Evolutionary conservation across 1,139 yeast genomes (phyloP), one percentile per base, ranked within the genome.

Genomic region (Zygosaccharomyces pseudobailii): DNA sequence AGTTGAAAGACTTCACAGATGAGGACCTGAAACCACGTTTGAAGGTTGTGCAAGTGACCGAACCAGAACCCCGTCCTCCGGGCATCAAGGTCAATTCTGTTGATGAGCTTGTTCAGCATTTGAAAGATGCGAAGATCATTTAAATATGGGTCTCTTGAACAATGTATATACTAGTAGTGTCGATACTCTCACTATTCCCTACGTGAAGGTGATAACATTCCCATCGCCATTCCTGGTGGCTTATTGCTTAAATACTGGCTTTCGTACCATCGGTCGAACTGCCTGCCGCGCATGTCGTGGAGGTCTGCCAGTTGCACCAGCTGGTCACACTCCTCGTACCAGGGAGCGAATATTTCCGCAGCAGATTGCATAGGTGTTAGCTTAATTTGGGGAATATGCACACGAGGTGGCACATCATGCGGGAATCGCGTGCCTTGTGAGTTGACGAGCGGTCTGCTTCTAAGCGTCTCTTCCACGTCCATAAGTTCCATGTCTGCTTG

Each of bases 81-180:
- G 97, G 97, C 64, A 70, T 84, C 55, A 86, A 78, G 70, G 95
- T 92, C 24, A 79, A 71, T 21, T 72, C 76, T 45, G 96, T 88
- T 40, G 97, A 88, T 62, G 96, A 88, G 69, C 75, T 92, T 62
- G 71, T 92, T 49, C 66, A 76, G 49, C 87, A 87, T 67, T 77
- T 92, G 67, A 87, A 87, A 71, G 92, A 85, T 45, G 70, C 71
- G 39, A 80, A 80, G 61, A 83, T 79, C 44, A 69, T 78, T 51
- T 78, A 71, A 58, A 38, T 38, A 32, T 25, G 36, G 10, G 19
- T 30, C 23, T 23, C n/a, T 35, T 22, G 32, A 32, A 23, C 36
- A 17, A 32, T 41, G 44, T 41, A 40, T 36, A 37, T 46, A 24
- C 20, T 19, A 36, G 33, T 40, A 40, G n/a, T 9, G 13, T 30